Evolutionary conservation across 2,329 filamentous ascomycete species (phyloP).

Genomic region (Monilinia polystroma): DNA sequence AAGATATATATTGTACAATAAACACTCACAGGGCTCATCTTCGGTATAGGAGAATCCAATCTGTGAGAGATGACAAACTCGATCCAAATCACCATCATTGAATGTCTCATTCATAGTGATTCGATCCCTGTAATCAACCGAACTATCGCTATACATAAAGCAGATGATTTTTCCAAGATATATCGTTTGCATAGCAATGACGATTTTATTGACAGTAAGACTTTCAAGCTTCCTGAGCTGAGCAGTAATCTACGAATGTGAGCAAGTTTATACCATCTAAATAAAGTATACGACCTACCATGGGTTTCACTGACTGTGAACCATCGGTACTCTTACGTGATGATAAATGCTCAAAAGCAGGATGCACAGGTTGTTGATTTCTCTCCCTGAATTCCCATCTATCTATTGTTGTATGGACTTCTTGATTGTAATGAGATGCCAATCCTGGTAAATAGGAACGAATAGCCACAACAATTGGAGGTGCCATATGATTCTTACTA

Average conservation of each 20-base stretch:
- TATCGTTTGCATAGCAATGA: slow-evolving; percentile 66
- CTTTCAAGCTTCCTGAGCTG: slow-evolving; percentile 65
- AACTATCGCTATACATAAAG: slow-evolving; percentile 76
- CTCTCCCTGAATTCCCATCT: slow-evolving; percentile 76
- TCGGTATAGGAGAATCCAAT: slow-evolving; percentile 72
- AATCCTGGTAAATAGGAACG: slow-evolving; percentile 61
- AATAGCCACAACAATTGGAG: slow-evolving; percentile 68
- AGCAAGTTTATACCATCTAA: slow-evolving; percentile 13
- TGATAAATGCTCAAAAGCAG: slow-evolving; percentile 75
- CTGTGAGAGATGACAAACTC: slow-evolving; percentile 70
- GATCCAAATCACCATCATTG: slow-evolving; percentile 61
- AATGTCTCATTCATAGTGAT: slow-evolving; percentile 68
- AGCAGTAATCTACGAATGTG: slow-evolving; percentile 43
- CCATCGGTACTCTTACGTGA: slow-evolving; percentile 54
- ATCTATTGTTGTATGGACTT: slow-evolving; percentile 71
- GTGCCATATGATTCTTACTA: slow-evolving; percentile 39
- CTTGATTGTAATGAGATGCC: slow-evolving; percentile 58
- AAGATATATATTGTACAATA: neutral
- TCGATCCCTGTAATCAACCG: slow-evolving; percentile 76
- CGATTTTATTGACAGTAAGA: slow-evolving; percentile 65
- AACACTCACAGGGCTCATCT: slow-evolving; percentile 59
- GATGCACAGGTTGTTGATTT: slow-evolving; percentile 61
- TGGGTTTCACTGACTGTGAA: slow-evolving; percentile 25
- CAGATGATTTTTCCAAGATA: slow-evolving; percentile 71
- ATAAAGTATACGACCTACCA: slow-evolving; percentile 31